A percentile compares a stretch with the other conserved stretches of the same genome.
These are phyloP conservation scores for Aspergillus chevalieri DNA, from an alignment of 2,329 filamentous ascomycete species.

Conservation along the genomic window DNA sequence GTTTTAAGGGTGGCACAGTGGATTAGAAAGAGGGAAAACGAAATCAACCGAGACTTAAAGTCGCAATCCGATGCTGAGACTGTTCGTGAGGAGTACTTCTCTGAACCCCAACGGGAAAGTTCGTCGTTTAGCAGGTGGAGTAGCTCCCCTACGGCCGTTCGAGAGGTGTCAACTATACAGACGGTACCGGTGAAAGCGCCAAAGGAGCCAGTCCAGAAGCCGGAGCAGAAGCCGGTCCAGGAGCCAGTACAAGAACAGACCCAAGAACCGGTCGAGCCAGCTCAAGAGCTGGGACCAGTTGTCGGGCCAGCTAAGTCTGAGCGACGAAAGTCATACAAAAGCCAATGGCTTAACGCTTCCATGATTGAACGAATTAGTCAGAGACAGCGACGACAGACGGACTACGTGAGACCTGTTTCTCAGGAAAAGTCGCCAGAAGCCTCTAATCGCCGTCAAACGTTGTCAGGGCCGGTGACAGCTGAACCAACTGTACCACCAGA, in stretches of 20 bases:
- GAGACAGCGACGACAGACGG: constrained; percentile 10
- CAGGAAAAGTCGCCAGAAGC: background rate
- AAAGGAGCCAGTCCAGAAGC: background rate
- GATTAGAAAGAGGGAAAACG: constrained; percentile 38
- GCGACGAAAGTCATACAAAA: constrained; percentile 13
- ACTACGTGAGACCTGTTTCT: background rate
- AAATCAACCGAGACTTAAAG: constrained; percentile 41
- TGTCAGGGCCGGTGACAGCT: background rate
- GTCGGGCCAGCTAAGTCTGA: background rate
- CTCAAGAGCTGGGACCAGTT: constrained; percentile 13
- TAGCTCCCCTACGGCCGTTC: no score
- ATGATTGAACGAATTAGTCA: constrained; percentile 10
- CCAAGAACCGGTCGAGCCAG: background rate
- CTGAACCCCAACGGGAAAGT: constrained; percentile 8
- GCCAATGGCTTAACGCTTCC: constrained; percentile 8
- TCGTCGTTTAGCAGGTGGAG: constrained; percentile 3
- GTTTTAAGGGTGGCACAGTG: constrained; percentile 42
- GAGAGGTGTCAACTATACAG: no score
- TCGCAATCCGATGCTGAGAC: constrained; percentile 38
- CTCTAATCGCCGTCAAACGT: background rate
- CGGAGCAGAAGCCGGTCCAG: background rate
- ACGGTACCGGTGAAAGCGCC: background rate
- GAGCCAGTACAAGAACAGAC: background rate
- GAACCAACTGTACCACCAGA: background rate
- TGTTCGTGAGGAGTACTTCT: constrained; percentile 19